These are phyloP conservation scores for Anacardium occidentale DNA, from an alignment of 345 rosid species.

Conservation along the genomic window DNA sequence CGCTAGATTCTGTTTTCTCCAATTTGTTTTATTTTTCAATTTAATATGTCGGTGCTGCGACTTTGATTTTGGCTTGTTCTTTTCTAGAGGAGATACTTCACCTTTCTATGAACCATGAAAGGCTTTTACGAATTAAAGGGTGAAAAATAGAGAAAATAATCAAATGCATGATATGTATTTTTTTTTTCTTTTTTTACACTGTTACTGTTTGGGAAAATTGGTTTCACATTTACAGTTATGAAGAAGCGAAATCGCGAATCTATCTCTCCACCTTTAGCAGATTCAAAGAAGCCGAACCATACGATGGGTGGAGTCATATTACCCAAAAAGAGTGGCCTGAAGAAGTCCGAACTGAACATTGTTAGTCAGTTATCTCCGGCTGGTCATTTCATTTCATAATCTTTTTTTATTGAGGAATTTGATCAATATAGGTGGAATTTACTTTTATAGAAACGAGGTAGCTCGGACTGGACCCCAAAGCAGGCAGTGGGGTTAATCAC, in stretches of 20 bases:
- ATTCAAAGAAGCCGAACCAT: constrained; percentile 54
- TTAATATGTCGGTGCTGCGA: constrained; percentile 26
- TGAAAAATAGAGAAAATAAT: background rate
- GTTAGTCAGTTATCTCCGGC: constrained; percentile 37
- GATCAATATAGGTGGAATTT: constrained; percentile 17
- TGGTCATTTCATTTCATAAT: constrained; percentile 22
- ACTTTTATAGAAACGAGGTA: constrained; percentile 30
- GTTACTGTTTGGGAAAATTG: constrained; percentile 18
- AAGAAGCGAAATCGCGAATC: constrained; percentile 69
- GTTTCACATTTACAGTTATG: constrained; percentile 63
- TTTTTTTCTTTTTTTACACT: constrained; percentile 17
- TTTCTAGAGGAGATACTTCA: constrained; percentile 32
- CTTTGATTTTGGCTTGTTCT: constrained; percentile 32
- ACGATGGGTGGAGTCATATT: constrained; percentile 36
- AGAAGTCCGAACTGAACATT: constrained; percentile 46
- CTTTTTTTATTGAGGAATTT: constrained; percentile 7
- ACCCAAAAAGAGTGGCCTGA: constrained; percentile 36
- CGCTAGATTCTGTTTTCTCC: constrained; percentile 40
- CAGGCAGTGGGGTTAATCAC: constrained; percentile 54
- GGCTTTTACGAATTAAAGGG: background rate
- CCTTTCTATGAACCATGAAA: constrained; percentile 27
- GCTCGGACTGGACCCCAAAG: constrained; percentile 25
- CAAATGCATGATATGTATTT: background rate
- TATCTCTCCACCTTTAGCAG: constrained; percentile 43
- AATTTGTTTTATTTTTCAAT: constrained; percentile 25